Evolutionary conservation across 2,329 filamentous ascomycete species (phyloP).

Genomic region (Geosmithia flava): DNA sequence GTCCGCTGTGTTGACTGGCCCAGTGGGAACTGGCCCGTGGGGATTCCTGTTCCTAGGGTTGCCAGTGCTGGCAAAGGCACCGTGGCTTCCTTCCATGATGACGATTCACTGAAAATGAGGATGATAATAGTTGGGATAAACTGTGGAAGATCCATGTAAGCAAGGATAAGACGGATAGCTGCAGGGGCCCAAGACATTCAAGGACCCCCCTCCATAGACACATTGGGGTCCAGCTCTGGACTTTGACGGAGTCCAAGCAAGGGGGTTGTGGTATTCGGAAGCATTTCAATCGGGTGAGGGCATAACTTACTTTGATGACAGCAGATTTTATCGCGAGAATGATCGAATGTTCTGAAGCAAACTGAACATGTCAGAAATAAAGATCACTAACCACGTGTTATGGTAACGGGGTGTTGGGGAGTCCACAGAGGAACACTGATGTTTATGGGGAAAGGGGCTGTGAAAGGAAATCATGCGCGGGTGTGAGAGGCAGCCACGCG

Average conservation of each 20-base stretch:
- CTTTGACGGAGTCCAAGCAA: no score
- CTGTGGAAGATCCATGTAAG: constrained; percentile 1
- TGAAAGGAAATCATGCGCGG: background rate
- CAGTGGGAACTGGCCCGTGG: constrained; percentile 12
- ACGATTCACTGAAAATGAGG: constrained; percentile 11
- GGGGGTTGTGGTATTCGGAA: no score
- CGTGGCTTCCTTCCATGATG: constrained; percentile 22
- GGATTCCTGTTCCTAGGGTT: constrained; percentile 10
- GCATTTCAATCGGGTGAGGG: background rate
- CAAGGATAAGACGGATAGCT: background rate
- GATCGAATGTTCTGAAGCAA: constrained; percentile 10
- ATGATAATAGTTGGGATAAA: constrained; percentile 20
- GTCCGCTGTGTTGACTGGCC: constrained; percentile 16
- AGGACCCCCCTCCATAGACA: background rate
- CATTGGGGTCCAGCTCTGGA: no score
- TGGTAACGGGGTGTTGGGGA: background rate
- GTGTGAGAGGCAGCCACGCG: background rate
- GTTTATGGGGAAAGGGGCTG: background rate
- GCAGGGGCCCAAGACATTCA: background rate
- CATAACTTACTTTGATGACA: constrained; percentile 15
- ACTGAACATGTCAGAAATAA: background rate
- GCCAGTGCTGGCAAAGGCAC: constrained; percentile 1
- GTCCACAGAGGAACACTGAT: background rate
- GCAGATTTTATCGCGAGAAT: constrained; percentile 19
- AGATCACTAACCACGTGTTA: background rate